Evolutionary conservation across 2,329 filamentous ascomycete species (phyloP).

Genomic region (Dothideomycetes sp.): DNA sequence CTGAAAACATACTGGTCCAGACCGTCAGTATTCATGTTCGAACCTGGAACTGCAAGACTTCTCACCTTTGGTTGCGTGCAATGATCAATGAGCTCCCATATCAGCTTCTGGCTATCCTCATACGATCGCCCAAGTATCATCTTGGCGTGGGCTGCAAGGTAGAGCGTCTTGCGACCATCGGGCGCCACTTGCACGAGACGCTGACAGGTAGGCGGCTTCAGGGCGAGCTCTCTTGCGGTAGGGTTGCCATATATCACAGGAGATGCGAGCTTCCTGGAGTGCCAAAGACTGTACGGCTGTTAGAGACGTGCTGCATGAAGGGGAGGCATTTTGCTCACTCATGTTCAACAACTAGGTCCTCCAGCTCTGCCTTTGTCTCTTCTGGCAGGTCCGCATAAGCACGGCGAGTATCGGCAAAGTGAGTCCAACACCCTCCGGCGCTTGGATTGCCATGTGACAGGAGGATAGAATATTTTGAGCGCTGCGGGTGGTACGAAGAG

Average conservation of each 20-base stretch:
- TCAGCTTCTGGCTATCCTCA: slow-evolving; percentile 1
- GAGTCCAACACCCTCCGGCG: not conserved
- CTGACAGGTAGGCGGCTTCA: slow-evolving; percentile 2
- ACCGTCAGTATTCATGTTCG: not conserved
- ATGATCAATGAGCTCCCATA: slow-evolving; percentile 2
- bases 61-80: slow-evolving; percentile 3
- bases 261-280: slow-evolving; percentile 2
- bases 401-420: slow-evolving; percentile 1
- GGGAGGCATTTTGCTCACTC: not conserved
- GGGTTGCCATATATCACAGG: slow-evolving; percentile 1
- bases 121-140: not conserved
- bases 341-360: slow-evolving; percentile 1
- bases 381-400: slow-evolving; percentile 1
- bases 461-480: slow-evolving; percentile 1
- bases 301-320: not conserved
- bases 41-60: not conserved
- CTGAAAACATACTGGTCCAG: slow-evolving; percentile 1
- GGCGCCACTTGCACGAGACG: not conserved
- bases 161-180: slow-evolving; percentile 1
- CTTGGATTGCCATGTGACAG: not conserved
- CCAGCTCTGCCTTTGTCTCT: not conserved
- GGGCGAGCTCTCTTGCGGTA: not conserved
- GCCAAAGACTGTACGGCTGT: not conserved
- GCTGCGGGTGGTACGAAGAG: slow-evolving; percentile 1
- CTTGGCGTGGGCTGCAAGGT: slow-evolving; percentile 2